Percentiles rank a stretch among this genome's conserved stretches.
Evolutionary conservation across 495 filamentous ascomycete genomes (phyloP).

Genomic region (Tuber calosporum): DNA sequence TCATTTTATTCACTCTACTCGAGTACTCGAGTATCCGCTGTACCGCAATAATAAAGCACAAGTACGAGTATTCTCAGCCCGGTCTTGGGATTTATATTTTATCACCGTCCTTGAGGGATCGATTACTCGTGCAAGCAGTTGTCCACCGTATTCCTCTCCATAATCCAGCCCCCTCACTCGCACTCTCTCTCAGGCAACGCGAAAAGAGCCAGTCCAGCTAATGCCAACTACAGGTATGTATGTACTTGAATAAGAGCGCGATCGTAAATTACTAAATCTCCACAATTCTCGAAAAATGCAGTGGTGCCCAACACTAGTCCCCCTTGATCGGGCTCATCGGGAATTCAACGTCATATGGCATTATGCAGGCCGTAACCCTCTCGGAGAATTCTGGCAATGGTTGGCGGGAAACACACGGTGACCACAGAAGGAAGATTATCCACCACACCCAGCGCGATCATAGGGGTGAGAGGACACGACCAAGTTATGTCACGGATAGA

Average conservation of each 20-base stretch:
- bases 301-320: background rate
- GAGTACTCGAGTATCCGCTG: too few species aligned
- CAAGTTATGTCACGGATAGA: too few species aligned
- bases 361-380: too few species aligned
- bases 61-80: too few species aligned
- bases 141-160: too few species aligned
- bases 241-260: too few species aligned
- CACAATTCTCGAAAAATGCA: background rate
- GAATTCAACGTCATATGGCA: too few species aligned
- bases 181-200: background rate
- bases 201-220: background rate
- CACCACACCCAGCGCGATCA: background rate
- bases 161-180: background rate
- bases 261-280: background rate
- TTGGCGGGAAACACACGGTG: background rate
- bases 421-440: background rate
- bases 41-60: too few species aligned
- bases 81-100: too few species aligned
- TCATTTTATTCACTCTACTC: background rate
- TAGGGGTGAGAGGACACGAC: background rate
- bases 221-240: background rate
- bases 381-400: background rate
- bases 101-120: too few species aligned
- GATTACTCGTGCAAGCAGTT: too few species aligned
- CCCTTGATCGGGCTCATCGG: background rate